Evolutionary conservation across 805 yeast genomes (phyloP).

Genomic region (Torulaspora gathmanii): DNA sequence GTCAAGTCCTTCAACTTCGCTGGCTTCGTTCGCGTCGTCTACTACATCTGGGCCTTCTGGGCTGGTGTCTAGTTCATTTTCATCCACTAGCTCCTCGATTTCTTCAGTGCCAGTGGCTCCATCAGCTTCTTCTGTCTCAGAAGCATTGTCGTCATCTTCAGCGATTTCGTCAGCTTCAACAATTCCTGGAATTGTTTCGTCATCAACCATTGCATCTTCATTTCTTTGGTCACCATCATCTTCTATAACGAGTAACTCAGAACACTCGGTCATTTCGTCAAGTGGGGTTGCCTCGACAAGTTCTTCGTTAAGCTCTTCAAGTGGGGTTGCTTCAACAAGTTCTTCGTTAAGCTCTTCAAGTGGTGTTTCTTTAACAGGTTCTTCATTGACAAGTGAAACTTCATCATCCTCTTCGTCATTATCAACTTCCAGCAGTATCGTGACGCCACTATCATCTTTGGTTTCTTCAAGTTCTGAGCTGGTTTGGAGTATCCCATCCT

Average conservation of each 20-base stretch:
- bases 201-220: neutral
- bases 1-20: slow-evolving; percentile 10
- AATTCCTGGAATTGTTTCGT: neutral
- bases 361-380: neutral
- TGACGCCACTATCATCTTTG: neutral
- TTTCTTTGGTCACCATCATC: neutral
- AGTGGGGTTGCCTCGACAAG: neutral
- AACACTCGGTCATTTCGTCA: neutral
- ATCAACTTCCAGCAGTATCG: neutral
- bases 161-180: neutral
- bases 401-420: neutral
- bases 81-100: neutral
- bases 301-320: neutral
- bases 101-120: neutral
- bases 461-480: neutral
- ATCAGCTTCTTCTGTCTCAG: neutral
- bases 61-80: too few species aligned
- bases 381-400: neutral
- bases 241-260: neutral
- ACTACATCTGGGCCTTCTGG: neutral
- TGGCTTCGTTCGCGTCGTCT: slow-evolving; percentile 3
- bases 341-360: neutral
- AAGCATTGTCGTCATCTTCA: neutral
- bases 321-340: neutral
- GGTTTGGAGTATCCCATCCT: neutral